Conservation (phyloP, 1,284 basidiomycete species). For the Puccinia horiana region DNA sequence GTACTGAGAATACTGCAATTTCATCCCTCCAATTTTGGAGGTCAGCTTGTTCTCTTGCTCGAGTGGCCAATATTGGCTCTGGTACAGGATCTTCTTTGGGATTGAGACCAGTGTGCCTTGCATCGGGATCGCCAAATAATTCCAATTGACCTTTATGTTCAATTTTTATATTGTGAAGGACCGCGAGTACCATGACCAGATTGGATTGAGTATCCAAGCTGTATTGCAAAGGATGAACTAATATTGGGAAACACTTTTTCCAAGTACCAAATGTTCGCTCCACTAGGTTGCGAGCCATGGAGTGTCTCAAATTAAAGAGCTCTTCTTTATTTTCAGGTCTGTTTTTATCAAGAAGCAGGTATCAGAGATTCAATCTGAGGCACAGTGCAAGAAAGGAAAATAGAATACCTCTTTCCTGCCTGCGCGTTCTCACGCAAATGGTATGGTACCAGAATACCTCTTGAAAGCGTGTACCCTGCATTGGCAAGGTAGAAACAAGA, state of each 20-base stretch:
- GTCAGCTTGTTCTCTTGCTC: not conserved
- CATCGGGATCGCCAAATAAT: not conserved
- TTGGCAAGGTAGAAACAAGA: constrained; percentile 60
- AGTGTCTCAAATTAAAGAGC: constrained; percentile 50
- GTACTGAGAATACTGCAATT: not conserved
- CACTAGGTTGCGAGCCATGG: constrained; percentile 48
- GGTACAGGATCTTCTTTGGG: not conserved
- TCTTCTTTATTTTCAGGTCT: constrained; percentile 49
- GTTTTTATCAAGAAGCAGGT: no score
- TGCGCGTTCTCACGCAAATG: constrained; percentile 51
- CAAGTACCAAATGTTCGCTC: constrained; percentile 50
- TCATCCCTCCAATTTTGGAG: not conserved
- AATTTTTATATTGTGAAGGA: not conserved
- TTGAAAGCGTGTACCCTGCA: constrained; percentile 59
- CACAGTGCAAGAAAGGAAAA: no score
- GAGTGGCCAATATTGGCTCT: not conserved
- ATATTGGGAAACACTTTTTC: constrained; percentile 39
- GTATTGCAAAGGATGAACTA: constrained; percentile 3
- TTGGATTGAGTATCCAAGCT: constrained; percentile 17
- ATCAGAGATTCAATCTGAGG: no score
- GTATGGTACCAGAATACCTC: constrained; percentile 56
- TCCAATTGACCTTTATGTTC: not conserved
- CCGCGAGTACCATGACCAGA: no score
- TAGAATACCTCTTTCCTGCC: not conserved
- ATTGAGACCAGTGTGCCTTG: not conserved